These are phyloP conservation scores for Ephemerocybe angulata DNA, from an alignment of 768 basidiomycete species.

Conservation along the genomic window DNA sequence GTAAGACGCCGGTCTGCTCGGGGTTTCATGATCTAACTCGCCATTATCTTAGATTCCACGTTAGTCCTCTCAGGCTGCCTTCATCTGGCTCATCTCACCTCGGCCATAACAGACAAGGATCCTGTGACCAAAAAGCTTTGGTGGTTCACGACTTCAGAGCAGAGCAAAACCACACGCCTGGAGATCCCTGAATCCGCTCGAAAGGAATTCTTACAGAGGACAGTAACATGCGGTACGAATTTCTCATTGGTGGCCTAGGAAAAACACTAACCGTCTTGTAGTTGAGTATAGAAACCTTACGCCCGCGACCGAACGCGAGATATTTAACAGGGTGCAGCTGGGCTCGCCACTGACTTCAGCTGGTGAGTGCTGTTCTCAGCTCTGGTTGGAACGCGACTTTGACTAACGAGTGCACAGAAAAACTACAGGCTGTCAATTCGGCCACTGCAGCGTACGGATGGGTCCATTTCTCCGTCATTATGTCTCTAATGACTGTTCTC, in stretches of 20 bases:
- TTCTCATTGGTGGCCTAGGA: neutral
- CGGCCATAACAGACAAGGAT: slow-evolving; percentile 46
- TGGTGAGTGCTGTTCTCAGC: slow-evolving; percentile 36
- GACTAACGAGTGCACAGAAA: slow-evolving; percentile 44
- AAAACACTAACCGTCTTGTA: slow-evolving; percentile 19
- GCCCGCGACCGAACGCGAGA: slow-evolving; percentile 64
- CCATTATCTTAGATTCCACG: slow-evolving; percentile 45
- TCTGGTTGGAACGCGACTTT: neutral
- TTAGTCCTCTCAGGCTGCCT: slow-evolving; percentile 26
- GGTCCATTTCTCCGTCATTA: neutral
- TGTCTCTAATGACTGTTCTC: slow-evolving; percentile 3
- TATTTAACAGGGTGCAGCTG: slow-evolving; percentile 80
- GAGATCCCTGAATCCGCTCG: slow-evolving; percentile 55
- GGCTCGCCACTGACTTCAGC: slow-evolving; percentile 73
- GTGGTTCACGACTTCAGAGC: slow-evolving; percentile 55
- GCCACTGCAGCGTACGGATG: slow-evolving; percentile 54
- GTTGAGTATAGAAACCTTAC: slow-evolving; percentile 65
- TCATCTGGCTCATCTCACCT: neutral
- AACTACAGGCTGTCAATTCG: slow-evolving; percentile 73
- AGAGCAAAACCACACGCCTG: slow-evolving; percentile 37
- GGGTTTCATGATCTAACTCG: neutral
- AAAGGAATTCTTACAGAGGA: slow-evolving; percentile 47
- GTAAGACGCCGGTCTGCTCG: neutral
- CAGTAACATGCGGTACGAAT: slow-evolving; percentile 63
- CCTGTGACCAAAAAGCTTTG: slow-evolving; percentile 54